phyloP scores from a whole-genome alignment of 768 basidiomycete genomes.

The Serpula lacrymans region DNA sequence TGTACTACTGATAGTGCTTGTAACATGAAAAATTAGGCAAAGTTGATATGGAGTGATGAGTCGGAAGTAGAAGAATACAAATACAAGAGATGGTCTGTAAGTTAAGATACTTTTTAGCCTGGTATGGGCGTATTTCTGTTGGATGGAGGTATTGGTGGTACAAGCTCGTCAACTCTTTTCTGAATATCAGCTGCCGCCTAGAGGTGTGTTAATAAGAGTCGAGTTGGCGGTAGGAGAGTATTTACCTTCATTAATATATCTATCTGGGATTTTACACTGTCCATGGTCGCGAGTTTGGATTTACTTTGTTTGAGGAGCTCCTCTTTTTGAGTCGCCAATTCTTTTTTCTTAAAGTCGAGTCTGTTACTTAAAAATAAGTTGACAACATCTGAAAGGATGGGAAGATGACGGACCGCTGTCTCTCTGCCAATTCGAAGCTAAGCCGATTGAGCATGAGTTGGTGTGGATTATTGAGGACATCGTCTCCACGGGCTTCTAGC shows the following conservation, averaged over 20 bases:
- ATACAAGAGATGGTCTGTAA: slow-evolving; percentile 5
- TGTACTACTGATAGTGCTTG: slow-evolving; percentile 8
- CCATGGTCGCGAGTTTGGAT: slow-evolving; percentile 65
- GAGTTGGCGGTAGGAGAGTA: slow-evolving; percentile 6
- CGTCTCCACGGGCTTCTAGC: slow-evolving; percentile 56
- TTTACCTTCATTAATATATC: slow-evolving; percentile 71
- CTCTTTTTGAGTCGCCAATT: slow-evolving; percentile 68
- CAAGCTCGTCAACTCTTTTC: slow-evolving; percentile 71
- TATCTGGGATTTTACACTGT: slow-evolving; percentile 75
- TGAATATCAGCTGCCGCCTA: slow-evolving; percentile 71
- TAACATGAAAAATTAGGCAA: slow-evolving; percentile 8
- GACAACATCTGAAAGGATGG: slow-evolving; percentile 4
- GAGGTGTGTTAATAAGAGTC: slow-evolving; percentile 10
- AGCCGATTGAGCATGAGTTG: slow-evolving; percentile 86
- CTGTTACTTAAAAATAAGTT: slow-evolving; percentile 34
- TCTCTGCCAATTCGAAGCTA: slow-evolving; percentile 83
- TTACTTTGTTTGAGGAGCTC: slow-evolving; percentile 80
- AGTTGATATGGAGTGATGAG: slow-evolving; percentile 6
- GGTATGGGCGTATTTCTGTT: slow-evolving; percentile 24
- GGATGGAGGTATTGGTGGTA: slow-evolving; percentile 39
- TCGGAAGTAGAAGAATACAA: slow-evolving; percentile 2
- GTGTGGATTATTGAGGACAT: slow-evolving; percentile 66
- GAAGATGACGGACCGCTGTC: slow-evolving; percentile 61
- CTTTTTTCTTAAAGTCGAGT: slow-evolving; percentile 67
- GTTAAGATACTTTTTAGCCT: too few relatives aligned